A percentile compares a stretch with the other conserved stretches of the same genome.
Conservation (phyloP, 73 alveolate species). For the Chromera velia region DNA sequence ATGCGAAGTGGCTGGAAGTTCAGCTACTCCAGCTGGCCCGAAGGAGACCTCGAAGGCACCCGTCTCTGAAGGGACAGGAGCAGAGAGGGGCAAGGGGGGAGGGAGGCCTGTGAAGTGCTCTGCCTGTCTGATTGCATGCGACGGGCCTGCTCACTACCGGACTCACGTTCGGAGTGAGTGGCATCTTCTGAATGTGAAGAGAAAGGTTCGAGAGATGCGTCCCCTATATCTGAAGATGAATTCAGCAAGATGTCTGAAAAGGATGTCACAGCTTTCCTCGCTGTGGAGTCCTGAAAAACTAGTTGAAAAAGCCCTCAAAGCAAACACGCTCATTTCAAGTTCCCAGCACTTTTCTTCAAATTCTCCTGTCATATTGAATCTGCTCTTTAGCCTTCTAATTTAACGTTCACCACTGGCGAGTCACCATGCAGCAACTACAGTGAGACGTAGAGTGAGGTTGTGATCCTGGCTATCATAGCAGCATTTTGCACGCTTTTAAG, state of each 20-base stretch:
- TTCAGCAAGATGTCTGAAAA: conserved; percentile 24
- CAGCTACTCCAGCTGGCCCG: background rate
- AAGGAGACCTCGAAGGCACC: background rate
- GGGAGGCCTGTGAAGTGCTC: background rate
- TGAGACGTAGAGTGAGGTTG: too few species aligned
- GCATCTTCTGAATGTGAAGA: conserved; percentile 51
- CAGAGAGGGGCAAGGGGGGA: background rate
- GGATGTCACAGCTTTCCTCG: background rate
- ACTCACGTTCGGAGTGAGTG: conserved; percentile 64
- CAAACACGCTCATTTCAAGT: too few species aligned
- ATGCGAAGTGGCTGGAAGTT: too few species aligned
- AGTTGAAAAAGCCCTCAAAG: too few species aligned
- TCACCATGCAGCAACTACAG: too few species aligned
- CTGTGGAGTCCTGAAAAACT: too few species aligned
- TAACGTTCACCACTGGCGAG: too few species aligned
- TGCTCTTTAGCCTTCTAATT: too few species aligned
- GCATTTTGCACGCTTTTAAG: too few species aligned
- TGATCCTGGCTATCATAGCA: too few species aligned
- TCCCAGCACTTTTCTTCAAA: too few species aligned
- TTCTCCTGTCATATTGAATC: too few species aligned
- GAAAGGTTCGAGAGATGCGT: conserved; percentile 24
- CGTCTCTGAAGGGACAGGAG: background rate
- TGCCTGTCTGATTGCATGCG: background rate
- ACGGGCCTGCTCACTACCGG: conserved; percentile 24
- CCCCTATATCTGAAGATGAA: conserved; percentile 28